A percentile compares a stretch with the other conserved stretches of the same genome.
phyloP scores from a whole-genome alignment of 2,329 filamentous ascomycete species.

The Nemania diffusa region DNA sequence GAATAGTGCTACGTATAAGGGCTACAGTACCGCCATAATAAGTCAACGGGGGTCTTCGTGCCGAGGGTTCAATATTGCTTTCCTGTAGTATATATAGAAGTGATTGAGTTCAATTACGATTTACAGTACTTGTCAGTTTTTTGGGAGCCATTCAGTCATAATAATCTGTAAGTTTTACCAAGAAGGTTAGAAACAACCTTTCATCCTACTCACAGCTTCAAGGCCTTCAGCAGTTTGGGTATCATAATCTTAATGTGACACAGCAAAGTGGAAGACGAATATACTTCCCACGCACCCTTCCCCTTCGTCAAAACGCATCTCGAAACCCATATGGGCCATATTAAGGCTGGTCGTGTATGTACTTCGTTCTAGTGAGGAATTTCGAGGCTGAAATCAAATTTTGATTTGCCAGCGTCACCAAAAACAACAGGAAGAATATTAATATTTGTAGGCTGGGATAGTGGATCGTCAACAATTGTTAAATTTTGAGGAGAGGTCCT shows the following conservation, averaged over 20 bases:
- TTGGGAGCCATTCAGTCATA: background rate
- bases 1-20: too few relatives aligned
- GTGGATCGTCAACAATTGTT: background rate
- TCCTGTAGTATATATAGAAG: background rate
- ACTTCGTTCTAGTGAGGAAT: conserved; percentile 20
- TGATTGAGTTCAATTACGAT: conserved; percentile 10
- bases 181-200: background rate
- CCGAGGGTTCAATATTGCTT: background rate
- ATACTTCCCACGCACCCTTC: background rate
- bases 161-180: conserved; percentile 6
- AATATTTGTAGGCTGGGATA: conserved; percentile 6
- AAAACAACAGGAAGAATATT: conserved; percentile 42
- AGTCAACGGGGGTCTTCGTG: background rate
- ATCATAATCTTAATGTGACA: conserved; percentile 38
- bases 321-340: background rate
- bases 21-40: too few relatives aligned
- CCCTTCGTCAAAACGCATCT: background rate
- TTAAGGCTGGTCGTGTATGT: background rate
- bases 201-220: conserved; percentile 7
- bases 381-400: conserved; percentile 42
- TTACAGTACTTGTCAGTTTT: background rate
- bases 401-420: conserved; percentile 41
- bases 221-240: conserved; percentile 39
- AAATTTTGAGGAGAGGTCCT: conserved; percentile 22
- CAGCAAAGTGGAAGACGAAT: conserved; percentile 23